These are phyloP conservation scores for Dactylellina leptospora DNA, from an alignment of 2,329 filamentous ascomycete genomes.

Conservation along the genomic window DNA sequence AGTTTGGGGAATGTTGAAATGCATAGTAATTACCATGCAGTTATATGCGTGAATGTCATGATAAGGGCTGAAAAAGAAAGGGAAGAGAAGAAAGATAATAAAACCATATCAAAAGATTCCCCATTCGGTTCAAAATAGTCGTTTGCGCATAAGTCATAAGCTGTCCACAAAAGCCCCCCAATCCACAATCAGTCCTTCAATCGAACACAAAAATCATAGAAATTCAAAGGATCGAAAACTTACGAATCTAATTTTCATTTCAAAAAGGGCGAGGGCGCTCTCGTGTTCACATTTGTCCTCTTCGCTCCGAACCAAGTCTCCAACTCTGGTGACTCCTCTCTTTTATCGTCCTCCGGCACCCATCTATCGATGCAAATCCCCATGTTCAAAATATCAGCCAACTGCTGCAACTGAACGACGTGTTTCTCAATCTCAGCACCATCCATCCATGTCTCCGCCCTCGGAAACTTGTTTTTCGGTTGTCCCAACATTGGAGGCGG, in stretches of 20 bases:
- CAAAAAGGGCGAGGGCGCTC: conserved; percentile 14
- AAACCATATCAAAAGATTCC: no score
- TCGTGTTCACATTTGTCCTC: conserved; percentile 17
- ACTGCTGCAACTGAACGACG: conserved; percentile 27
- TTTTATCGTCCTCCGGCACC: conserved; percentile 30
- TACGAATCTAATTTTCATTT: neutral
- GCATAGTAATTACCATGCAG: no score
- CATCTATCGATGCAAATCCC: conserved; percentile 36
- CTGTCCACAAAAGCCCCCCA: no score
- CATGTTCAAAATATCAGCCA: conserved; percentile 46
- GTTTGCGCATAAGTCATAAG: no score
- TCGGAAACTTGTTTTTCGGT: conserved; percentile 36
- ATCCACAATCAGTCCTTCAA: no score
- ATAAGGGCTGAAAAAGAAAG: no score
- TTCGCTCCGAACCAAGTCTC: conserved; percentile 36
- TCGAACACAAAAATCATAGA: no score
- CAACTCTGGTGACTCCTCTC: conserved; percentile 8
- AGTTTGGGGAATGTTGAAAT: no score
- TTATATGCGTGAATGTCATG: no score
- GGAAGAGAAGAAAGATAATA: no score
- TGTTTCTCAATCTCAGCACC: conserved; percentile 45
- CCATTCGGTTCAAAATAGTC: no score
- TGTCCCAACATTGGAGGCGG: conserved; percentile 38
- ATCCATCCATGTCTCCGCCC: conserved; percentile 40
- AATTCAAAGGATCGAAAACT: no score